Percentiles rank a stretch among this genome's conserved stretches.
Evolutionary conservation across 1,139 yeast genomes (phyloP).

Genomic region (Zhuliangozyma parablackwelliae): DNA sequence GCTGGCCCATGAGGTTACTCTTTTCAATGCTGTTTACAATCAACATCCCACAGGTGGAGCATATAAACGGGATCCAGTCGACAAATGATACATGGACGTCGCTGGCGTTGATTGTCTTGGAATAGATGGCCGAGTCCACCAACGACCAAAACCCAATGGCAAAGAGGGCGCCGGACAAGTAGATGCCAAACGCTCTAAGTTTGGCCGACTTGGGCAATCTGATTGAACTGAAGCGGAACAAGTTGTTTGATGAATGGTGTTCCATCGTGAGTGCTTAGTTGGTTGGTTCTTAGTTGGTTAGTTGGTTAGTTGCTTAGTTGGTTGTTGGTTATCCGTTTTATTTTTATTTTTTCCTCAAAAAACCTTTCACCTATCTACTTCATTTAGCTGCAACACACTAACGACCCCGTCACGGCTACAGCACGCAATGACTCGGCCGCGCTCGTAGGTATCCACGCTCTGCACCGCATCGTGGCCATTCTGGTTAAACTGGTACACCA

Average conservation of each 20-base stretch:
- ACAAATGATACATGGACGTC: slow-evolving; percentile 81
- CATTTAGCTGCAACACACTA: slow-evolving; percentile 21
- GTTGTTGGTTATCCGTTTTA: too few species aligned
- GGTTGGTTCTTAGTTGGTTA: not conserved
- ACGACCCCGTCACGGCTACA: slow-evolving; percentile 25
- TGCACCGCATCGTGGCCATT: slow-evolving; percentile 38
- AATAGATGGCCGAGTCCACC: slow-evolving; percentile 82
- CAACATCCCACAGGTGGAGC: slow-evolving; percentile 86
- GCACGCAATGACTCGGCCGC: slow-evolving; percentile 38
- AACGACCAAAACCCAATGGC: slow-evolving; percentile 89
- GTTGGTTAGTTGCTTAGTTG: not conserved
- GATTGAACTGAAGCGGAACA: slow-evolving; percentile 20
- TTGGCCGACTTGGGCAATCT: slow-evolving; percentile 65
- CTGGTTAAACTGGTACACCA: slow-evolving; percentile 32
- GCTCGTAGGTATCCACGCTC: slow-evolving; percentile 39
- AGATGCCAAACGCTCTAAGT: slow-evolving; percentile 71
- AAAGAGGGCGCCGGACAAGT: slow-evolving; percentile 69
- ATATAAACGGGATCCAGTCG: slow-evolving; percentile 93
- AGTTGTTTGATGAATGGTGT: slow-evolving; percentile 6
- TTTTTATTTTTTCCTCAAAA: too few species aligned
- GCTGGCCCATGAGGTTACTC: slow-evolving; percentile 56
- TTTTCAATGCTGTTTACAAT: slow-evolving; percentile 91
- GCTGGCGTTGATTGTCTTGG: slow-evolving; percentile 81
- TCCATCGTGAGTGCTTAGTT: slow-evolving; percentile 7
- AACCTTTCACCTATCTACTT: too few species aligned